Evolutionary conservation across 192 early-diverging fungal species (phyloP).

Genomic region (Dissophora globulifera): DNA sequence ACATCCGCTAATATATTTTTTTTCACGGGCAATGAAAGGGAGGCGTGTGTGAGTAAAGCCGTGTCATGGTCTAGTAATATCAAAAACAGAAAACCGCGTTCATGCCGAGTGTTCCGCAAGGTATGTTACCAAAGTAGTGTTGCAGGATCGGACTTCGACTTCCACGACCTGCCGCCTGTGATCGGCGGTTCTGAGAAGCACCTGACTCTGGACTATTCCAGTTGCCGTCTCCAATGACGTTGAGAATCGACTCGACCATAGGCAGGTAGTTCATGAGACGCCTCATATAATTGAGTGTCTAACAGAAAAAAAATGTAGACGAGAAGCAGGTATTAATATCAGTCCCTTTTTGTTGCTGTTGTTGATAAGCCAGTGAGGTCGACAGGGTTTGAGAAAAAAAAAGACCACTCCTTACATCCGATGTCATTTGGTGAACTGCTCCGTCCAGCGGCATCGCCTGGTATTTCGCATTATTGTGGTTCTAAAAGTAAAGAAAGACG

Average conservation of each 20-base stretch:
- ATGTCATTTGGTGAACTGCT: constrained; percentile 86
- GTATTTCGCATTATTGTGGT: constrained; percentile 54
- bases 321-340: background rate
- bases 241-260: constrained; percentile 65
- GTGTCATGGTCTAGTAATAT: too few species aligned
- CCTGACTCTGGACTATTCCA: constrained; percentile 60
- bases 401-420: constrained; percentile 63
- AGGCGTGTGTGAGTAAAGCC: too few species aligned
- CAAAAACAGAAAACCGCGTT: too few species aligned
- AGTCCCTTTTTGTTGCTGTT: background rate
- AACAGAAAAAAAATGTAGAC: background rate
- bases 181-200: constrained; percentile 41
- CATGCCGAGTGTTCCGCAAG: too few species aligned
- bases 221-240: constrained; percentile 64
- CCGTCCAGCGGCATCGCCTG: constrained; percentile 76
- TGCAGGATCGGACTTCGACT: constrained; percentile 36
- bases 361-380: too few species aligned
- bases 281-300: constrained; percentile 74
- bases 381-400: background rate
- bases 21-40: too few species aligned
- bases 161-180: constrained; percentile 25
- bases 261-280: constrained; percentile 65
- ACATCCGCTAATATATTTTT: constrained; percentile 68
- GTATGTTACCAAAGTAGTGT: constrained; percentile 53
- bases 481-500: constrained; percentile 19